Evolutionary conservation across 2,329 filamentous ascomycete genomes (phyloP), one percentile per base, ranked within the genome.

Genomic region (Cladophialophora psammophila): DNA sequence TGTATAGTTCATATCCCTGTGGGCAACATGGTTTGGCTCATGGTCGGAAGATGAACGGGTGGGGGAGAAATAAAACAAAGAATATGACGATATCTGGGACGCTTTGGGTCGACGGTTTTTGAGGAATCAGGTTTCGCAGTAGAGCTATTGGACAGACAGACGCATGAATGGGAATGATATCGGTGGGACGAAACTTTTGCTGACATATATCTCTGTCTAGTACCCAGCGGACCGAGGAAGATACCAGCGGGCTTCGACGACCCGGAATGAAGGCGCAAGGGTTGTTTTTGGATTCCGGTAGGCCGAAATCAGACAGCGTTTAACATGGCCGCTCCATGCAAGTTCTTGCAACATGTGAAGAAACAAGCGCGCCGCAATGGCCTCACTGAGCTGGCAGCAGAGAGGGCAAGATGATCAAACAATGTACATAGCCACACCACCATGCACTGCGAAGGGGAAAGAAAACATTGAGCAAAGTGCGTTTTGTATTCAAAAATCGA

Each of bases 241-340:
- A 80, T 79, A 62, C 81, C 81, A 2, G 69, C 82, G 72, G 82
- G 82, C 57, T 84, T 78, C 72, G 82, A 83, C 71, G 82, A 84
- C 74, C 73, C 63, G 18, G 50, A 70, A 64, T 68, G 65, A 63
- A 65, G 74, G 79, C 66, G 77, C 76, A 75, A 72, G 63, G 32
- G 18, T 45, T 5, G 18, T 45, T 5, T 59, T 45, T 31, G n/a
- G 5, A 18, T 42, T n/a, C 5, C 40, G n/a, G 2, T n/a, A n/a
- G 15, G 35, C 42, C 38, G 10, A 26, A 45, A 45, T 34, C 36
- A 2, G 5, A 59, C 12, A 20, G 8, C 32, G n/a, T 45, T 13
- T 26, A 26, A 54, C 13, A 45, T 38, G 18, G 15, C 26, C 5
- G 15, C 53, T 55, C 15, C 13, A 35, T 20, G 32, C 26, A 15